Evolutionary conservation across 352 stramenopile species (phyloP), one percentile per base, ranked within the genome.

Genomic region (Peronosclerospora sorghi): DNA sequence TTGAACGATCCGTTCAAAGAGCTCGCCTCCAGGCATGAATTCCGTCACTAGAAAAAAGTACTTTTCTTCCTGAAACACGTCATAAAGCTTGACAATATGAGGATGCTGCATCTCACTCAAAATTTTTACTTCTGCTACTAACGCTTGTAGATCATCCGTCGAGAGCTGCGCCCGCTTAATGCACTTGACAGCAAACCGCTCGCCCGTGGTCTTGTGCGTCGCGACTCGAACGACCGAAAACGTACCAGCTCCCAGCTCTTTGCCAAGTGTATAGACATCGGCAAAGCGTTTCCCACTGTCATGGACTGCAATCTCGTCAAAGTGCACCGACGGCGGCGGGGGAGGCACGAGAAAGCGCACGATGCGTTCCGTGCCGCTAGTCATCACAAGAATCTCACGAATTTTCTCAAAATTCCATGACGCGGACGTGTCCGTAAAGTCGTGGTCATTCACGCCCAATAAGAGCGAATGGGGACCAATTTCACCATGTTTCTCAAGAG

Each of bases 11-110:
- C 80, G 67, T 24, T 93, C 80, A 51, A 93, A 93, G 17, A 93
- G 65, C 49, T 93, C 80, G 2, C 77, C 76, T 10, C 80, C 80
- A 6, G 73, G 75, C 62, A 97, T 95, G 28, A 96, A 84, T 64
- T 99, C 94, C 41, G 96, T 97, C 8, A 99, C 93, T 32, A 99
- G 73, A 59, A 98, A 98, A 66, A 95, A 98, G 51, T 96, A 77
- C 19, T 86, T 69, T 12, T 82, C 65, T 26, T 96, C 86, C 32
- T 95, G 64, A 62, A 89, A 96, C 10, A 96, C 91, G 32, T 89
- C 90, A 32, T 89, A 85, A 5, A 95, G 60, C 35, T 83, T 73
- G 51, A 96, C 77, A 46, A 96, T 94, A 56, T 95, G 73, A 24
- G 74, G 61, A 61, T 96, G 86, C 59, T 86, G 69, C 73, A 91